A percentile compares a stretch with the other conserved stretches of the same genome.
These are phyloP conservation scores for Penicillium atrosanguineum DNA, from an alignment of 495 filamentous ascomycete genomes.

Conservation along the genomic window DNA sequence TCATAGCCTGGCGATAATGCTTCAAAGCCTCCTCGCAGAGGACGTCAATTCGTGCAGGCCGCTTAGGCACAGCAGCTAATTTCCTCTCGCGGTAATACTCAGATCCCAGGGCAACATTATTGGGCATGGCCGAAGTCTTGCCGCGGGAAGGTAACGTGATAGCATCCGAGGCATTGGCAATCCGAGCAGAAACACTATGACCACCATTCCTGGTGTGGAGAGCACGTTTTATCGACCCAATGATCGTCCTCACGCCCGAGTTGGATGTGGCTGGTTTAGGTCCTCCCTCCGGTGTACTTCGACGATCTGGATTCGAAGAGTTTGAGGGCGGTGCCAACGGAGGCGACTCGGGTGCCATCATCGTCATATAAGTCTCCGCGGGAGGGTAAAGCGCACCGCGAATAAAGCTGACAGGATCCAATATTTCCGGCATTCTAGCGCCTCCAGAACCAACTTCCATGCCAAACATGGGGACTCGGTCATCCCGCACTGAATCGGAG, in stretches of 20 bases:
- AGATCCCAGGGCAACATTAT: slow-evolving; percentile 46
- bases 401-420: slow-evolving; percentile 79
- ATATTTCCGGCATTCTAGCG: slow-evolving; percentile 46
- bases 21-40: slow-evolving; percentile 70
- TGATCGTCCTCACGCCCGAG: slow-evolving; percentile 75
- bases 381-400: slow-evolving; percentile 78
- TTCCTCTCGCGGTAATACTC: slow-evolving; percentile 46
- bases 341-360: slow-evolving; percentile 63
- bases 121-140: slow-evolving; percentile 46
- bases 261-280: slow-evolving; percentile 41
- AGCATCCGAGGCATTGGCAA: slow-evolving; percentile 33
- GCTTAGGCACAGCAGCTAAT: slow-evolving; percentile 33
- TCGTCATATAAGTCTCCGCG: slow-evolving; percentile 69
- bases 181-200: slow-evolving; percentile 41
- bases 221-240: slow-evolving; percentile 87
- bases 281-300: slow-evolving; percentile 31
- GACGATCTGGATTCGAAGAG: slow-evolving; percentile 25
- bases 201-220: slow-evolving; percentile 64
- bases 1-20: slow-evolving; percentile 53
- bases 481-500: slow-evolving; percentile 83
- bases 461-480: slow-evolving; percentile 53
- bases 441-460: slow-evolving; percentile 10
- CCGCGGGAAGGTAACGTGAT: slow-evolving; percentile 25
- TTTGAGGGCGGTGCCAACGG: slow-evolving; percentile 33
- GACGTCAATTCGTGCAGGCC: slow-evolving; percentile 61